Conservation (phyloP, 2,329 filamentous ascomycete genomes). For the Ceratocystis alfenasii region DNA sequence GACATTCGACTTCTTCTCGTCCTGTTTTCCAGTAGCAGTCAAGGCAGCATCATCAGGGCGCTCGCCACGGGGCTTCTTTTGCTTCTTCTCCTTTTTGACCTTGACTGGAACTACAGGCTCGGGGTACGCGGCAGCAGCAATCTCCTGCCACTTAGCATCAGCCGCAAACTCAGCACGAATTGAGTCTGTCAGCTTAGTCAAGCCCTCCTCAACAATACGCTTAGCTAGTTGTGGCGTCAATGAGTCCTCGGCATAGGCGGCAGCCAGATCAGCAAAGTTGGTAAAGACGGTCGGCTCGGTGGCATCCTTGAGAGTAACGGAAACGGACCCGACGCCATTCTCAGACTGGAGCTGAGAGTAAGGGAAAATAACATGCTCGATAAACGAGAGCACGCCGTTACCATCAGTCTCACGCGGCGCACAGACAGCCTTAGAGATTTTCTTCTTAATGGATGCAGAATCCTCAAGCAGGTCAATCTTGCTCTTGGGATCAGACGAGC, state of each 20-base stretch:
- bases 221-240: conserved; percentile 82
- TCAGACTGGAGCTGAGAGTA: conserved; percentile 49
- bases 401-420: conserved; percentile 64
- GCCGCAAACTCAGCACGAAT: conserved; percentile 63
- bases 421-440: conserved; percentile 74
- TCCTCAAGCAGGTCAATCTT: conserved; percentile 90
- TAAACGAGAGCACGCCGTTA: conserved; percentile 77
- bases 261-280: conserved; percentile 60
- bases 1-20: conserved; percentile 19
- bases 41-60: conserved; percentile 48
- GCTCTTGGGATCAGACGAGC: conserved; percentile 58
- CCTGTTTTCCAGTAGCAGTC: conserved; percentile 30
- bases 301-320: conserved; percentile 53
- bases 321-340: conserved; percentile 29
- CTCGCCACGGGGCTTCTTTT: conserved; percentile 46
- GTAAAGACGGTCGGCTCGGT: conserved; percentile 67
- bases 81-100: conserved; percentile 63
- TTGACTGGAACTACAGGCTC: conserved; percentile 32
- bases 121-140: conserved; percentile 68
- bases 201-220: conserved; percentile 61
- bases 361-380: conserved; percentile 77
- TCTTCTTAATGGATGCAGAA: conserved; percentile 62
- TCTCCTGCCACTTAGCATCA: conserved; percentile 62
- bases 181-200: conserved; percentile 62
- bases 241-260: conserved; percentile 66